Conservation (phyloP, 306 rosid genomes). For the Hylodesmum podocarpum region DNA sequence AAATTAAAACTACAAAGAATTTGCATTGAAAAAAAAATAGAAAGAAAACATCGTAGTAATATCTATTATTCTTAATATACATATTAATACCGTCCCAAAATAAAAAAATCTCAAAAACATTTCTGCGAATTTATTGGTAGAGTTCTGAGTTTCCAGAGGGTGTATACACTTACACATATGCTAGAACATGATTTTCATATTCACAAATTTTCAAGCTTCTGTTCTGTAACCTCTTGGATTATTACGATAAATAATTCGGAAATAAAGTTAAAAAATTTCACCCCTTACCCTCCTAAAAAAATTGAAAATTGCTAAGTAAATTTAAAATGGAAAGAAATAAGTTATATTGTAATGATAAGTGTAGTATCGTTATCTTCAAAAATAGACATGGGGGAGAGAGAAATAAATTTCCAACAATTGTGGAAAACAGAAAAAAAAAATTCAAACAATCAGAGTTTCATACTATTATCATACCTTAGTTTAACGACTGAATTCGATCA, state of each 20-base stretch:
- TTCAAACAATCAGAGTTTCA: slow-evolving; percentile 20
- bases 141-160: background rate
- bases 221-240: slow-evolving; percentile 5
- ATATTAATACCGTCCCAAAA: background rate
- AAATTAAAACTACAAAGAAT: background rate
- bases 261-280: slow-evolving; percentile 2
- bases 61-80: background rate
- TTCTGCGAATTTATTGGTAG: background rate
- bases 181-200: slow-evolving; percentile 4
- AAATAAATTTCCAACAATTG: slow-evolving; percentile 16
- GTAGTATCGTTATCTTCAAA: background rate
- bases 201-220: slow-evolving; percentile 22
- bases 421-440: background rate
- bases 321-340: background rate
- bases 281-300: background rate
- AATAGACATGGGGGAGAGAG: background rate
- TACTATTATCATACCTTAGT: slow-evolving; percentile 37
- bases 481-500: background rate
- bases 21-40: background rate
- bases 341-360: background rate
- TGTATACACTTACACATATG: background rate
- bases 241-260: background rate
- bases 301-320: background rate
- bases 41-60: background rate
- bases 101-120: background rate